phyloP scores from a whole-genome alignment of 2,329 filamentous ascomycete genomes.

The Botryotinia narcissicola region DNA sequence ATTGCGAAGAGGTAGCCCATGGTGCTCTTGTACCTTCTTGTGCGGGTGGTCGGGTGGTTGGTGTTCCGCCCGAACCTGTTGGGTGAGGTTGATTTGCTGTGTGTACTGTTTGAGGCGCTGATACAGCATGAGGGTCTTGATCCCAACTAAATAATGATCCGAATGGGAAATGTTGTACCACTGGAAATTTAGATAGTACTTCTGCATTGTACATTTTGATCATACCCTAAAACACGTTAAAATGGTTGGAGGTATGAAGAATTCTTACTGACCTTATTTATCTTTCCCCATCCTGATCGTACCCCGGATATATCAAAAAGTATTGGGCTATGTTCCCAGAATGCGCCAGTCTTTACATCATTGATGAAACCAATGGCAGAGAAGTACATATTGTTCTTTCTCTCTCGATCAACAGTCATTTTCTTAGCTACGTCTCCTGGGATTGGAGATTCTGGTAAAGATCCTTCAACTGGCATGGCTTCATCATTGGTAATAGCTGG shows the following conservation, averaged over 20 bases:
- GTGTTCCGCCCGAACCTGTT: slow-evolving; percentile 23
- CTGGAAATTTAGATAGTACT: slow-evolving; percentile 93
- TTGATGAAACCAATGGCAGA: slow-evolving; percentile 95
- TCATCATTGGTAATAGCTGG: slow-evolving; percentile 66
- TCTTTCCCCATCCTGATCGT: slow-evolving; percentile 93
- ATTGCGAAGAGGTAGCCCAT: slow-evolving; percentile 28
- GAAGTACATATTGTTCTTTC: slow-evolving; percentile 81
- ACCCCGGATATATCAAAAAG: slow-evolving; percentile 93
- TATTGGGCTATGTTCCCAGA: slow-evolving; percentile 96
- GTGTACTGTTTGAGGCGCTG: slow-evolving; percentile 53
- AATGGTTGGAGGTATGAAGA: neutral
- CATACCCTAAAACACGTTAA: slow-evolving; percentile 65
- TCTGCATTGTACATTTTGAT: slow-evolving; percentile 99
- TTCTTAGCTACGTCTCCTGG: slow-evolving; percentile 67
- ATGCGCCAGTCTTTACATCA: slow-evolving; percentile 92
- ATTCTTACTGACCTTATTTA: slow-evolving; percentile 67
- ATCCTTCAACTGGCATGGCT: slow-evolving; percentile 74
- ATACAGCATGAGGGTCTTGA: slow-evolving; percentile 57
- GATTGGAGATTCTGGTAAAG: slow-evolving; percentile 66
- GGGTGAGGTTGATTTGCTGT: slow-evolving; percentile 59
- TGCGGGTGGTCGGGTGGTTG: slow-evolving; percentile 26
- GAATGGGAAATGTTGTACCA: slow-evolving; percentile 94
- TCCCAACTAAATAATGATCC: slow-evolving; percentile 80
- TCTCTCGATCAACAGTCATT: slow-evolving; percentile 62
- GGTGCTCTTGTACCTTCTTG: slow-evolving; percentile 35